Conservation (phyloP, 371 early-diverging fungal species). For the Capniomyces stellatus region DNA sequence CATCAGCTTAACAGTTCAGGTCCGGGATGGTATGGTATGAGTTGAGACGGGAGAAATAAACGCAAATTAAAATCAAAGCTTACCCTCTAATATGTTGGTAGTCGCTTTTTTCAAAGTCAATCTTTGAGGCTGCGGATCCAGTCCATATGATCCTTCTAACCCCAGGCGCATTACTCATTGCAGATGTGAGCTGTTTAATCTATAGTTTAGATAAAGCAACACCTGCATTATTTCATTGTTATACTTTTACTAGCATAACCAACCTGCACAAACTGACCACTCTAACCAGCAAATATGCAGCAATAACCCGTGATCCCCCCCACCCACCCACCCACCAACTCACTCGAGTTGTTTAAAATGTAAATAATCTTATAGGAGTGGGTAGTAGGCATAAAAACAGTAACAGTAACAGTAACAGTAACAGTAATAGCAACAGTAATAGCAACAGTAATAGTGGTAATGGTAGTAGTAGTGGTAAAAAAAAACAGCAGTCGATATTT, state of each 20-base stretch:
- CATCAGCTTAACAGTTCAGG: too few species aligned
- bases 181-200: slow-evolving; percentile 36
- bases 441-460: neutral
- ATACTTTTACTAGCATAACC: neutral
- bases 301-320: too few species aligned
- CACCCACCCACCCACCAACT: too few species aligned
- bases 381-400: too few species aligned
- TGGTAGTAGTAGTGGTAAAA: neutral
- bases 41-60: neutral
- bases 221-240: neutral
- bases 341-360: too few species aligned
- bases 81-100: slow-evolving; percentile 50
- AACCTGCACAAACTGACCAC: neutral
- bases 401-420: too few species aligned
- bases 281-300: neutral
- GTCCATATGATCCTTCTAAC: slow-evolving; percentile 68
- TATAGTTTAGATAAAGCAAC: slow-evolving; percentile 8
- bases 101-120: slow-evolving; percentile 34
- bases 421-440: too few species aligned
- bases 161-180: slow-evolving; percentile 24
- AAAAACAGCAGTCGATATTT: neutral
- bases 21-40: too few species aligned
- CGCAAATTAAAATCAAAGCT: neutral
- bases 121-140: slow-evolving; percentile 44
- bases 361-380: too few species aligned